A percentile compares a stretch with the other conserved stretches of the same genome.
These are phyloP conservation scores for Leccinum subgranulosum DNA, from an alignment of 768 basidiomycete species.

Conservation along the genomic window DNA sequence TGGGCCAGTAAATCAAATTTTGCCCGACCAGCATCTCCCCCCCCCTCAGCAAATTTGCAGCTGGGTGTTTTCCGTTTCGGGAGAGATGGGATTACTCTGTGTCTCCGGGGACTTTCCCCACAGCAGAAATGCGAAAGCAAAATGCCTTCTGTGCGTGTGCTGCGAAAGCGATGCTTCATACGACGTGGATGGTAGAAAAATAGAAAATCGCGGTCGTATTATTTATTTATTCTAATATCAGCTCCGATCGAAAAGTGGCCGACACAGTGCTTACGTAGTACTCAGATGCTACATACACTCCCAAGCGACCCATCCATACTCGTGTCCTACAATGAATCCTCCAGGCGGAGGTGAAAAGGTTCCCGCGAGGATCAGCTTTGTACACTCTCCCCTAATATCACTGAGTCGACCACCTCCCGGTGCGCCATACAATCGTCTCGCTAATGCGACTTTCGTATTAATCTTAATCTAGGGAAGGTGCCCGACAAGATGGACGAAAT, in stretches of 20 bases:
- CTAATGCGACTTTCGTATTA: background rate
- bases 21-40: slow-evolving; percentile 46
- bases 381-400: slow-evolving; percentile 26
- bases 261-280: background rate
- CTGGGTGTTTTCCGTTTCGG: slow-evolving; percentile 68
- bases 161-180: slow-evolving; percentile 85
- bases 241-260: slow-evolving; percentile 21
- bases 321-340: slow-evolving; percentile 20
- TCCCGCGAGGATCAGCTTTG: slow-evolving; percentile 17
- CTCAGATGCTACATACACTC: background rate
- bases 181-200: slow-evolving; percentile 41
- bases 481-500: slow-evolving; percentile 63
- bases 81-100: slow-evolving; percentile 60
- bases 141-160: slow-evolving; percentile 65
- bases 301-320: background rate
- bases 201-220: slow-evolving; percentile 10
- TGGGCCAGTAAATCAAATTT: slow-evolving; percentile 41
- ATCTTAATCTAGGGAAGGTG: slow-evolving; percentile 41
- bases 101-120: slow-evolving; percentile 95
- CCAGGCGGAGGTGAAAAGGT: slow-evolving; percentile 10
- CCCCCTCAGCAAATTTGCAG: slow-evolving; percentile 67
- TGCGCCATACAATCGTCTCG: slow-evolving; percentile 3
- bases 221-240: slow-evolving; percentile 7
- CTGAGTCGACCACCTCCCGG: slow-evolving; percentile 23
- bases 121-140: slow-evolving; percentile 54